Percentiles rank a stretch among this genome's conserved stretches.
phyloP scores from a whole-genome alignment of 2,329 filamentous ascomycete genomes.

The Venturia asperata region DNA sequence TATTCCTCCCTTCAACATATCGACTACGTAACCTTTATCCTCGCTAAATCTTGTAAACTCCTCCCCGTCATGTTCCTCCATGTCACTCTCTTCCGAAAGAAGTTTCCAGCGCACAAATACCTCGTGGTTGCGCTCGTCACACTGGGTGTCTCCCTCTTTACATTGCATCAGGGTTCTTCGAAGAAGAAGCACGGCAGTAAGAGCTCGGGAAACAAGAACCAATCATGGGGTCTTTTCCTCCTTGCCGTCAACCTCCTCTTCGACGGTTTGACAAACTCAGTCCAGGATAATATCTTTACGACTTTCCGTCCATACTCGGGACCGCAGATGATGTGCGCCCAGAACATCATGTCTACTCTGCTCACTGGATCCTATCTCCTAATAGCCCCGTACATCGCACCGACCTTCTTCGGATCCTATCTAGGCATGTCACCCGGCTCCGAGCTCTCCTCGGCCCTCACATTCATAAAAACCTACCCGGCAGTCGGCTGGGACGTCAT shows the following conservation, averaged over 20 bases:
- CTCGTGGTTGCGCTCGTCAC: slow-evolving; percentile 87
- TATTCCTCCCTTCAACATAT: slow-evolving; percentile 89
- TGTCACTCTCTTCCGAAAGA: slow-evolving; percentile 79
- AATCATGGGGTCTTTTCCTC: slow-evolving; percentile 72
- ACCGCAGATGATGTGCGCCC: slow-evolving; percentile 99
- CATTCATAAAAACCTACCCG: slow-evolving; percentile 74
- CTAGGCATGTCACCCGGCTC: slow-evolving; percentile 46
- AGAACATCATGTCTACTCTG: slow-evolving; percentile 78
- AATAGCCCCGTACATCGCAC: slow-evolving; percentile 70
- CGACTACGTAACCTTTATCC: slow-evolving; percentile 96
- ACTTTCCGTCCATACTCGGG: slow-evolving; percentile 73
- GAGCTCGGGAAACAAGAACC: slow-evolving; percentile 30
- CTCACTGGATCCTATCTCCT: slow-evolving; percentile 72
- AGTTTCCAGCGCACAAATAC: slow-evolving; percentile 95
- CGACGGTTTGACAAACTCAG: slow-evolving; percentile 92
- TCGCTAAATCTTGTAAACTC: slow-evolving; percentile 96
- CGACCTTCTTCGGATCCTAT: slow-evolving; percentile 41
- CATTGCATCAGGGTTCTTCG: slow-evolving; percentile 59
- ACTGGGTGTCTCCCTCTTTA: slow-evolving; percentile 88
- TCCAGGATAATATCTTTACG: slow-evolving; percentile 88
- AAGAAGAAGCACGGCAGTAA: slow-evolving; percentile 44
- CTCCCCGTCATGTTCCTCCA: slow-evolving; percentile 98
- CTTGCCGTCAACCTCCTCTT: slow-evolving; percentile 87
- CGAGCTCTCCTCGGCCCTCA: slow-evolving; percentile 74
- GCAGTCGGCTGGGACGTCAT: slow-evolving; percentile 80